Evolutionary conservation across 2,329 filamentous ascomycete genomes (phyloP).

Genomic region (Clarireedia homoeocarpa): DNA sequence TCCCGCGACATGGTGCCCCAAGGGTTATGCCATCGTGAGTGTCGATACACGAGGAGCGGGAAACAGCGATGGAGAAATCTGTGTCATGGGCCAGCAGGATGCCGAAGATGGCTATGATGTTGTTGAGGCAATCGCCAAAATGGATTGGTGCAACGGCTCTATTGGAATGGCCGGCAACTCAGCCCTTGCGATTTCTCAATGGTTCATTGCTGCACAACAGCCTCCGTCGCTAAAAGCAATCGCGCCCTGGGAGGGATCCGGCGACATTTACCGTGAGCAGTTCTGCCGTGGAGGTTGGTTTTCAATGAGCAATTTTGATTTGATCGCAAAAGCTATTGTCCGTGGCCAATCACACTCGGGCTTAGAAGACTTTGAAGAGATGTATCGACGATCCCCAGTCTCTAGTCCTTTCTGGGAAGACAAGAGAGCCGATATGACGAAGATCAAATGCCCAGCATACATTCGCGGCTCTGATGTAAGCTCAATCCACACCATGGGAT

Average conservation of each 20-base stretch:
- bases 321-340: neutral
- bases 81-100: neutral
- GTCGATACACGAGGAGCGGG: conserved; percentile 17
- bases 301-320: neutral
- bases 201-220: conserved; percentile 19
- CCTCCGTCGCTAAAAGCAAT: conserved; percentile 14
- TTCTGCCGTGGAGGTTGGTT: conserved; percentile 11
- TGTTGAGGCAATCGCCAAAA: conserved; percentile 20
- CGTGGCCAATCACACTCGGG: neutral
- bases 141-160: conserved; percentile 22
- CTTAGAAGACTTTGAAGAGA: conserved; percentile 10
- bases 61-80: conserved; percentile 18
- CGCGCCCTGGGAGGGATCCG: conserved; percentile 17
- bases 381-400: conserved; percentile 8
- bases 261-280: conserved; percentile 14
- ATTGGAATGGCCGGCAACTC: conserved; percentile 24
- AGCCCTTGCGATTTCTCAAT: conserved; percentile 21
- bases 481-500: conserved; percentile 8
- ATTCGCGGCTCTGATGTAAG: neutral
- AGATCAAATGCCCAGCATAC: conserved; percentile 14
- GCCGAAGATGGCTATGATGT: conserved; percentile 22
- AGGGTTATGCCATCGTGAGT: conserved; percentile 23
- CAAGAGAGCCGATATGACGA: conserved; percentile 7
- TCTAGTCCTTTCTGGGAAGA: conserved; percentile 13
- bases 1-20: conserved; percentile 19